Evolutionary conservation across 2,329 filamentous ascomycete species (phyloP), one percentile per base, ranked within the genome.

Genomic region (Diaporthe velutina): DNA sequence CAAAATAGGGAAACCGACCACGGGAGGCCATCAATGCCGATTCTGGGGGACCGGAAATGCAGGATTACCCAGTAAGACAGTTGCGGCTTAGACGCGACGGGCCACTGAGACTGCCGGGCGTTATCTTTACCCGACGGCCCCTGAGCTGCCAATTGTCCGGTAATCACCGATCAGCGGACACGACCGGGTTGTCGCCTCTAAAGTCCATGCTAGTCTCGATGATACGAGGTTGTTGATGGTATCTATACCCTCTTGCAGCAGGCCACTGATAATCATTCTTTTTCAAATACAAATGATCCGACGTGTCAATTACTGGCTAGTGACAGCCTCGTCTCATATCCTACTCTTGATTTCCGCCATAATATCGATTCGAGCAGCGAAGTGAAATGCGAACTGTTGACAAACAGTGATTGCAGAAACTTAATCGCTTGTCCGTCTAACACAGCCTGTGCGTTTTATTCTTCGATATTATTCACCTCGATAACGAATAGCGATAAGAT

Each of bases 61-160:
- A 68, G 30, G 64, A 67, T 67, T 25, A 40, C 45, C 64, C 45
- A 67, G 64, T 30, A 67, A 67, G 30, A 50, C 45, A 13, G 40
- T 22, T 17, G 42, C 10, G 28, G 70, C 45, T 72, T 72, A 25
- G 9, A 55, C n/a, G 10, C 57, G 19, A 42, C 58, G 40, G 52
- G 54, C 70, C 70, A 50, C 38, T 58, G 40, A 48, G 57, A 13
- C 70, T 54, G 70, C 57, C 30, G 70, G 50, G 35, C 45, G 57
- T 72, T 72, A 72, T 72, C 70, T 72, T 54, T 40, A n/a, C 28
- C 38, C 35, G 45, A 22, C 48, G 35, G 70, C 45, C 70, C 57
- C 70, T 71, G 70, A 67, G 45, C 45, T 52, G 45, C 52, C 45
- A 40, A 19, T 8, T 12, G 1, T 15, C 64, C 48, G 48, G 64